These are phyloP conservation scores for Fusarium falciforme DNA, from an alignment of 2,329 filamentous ascomycete species.

Conservation along the genomic window DNA sequence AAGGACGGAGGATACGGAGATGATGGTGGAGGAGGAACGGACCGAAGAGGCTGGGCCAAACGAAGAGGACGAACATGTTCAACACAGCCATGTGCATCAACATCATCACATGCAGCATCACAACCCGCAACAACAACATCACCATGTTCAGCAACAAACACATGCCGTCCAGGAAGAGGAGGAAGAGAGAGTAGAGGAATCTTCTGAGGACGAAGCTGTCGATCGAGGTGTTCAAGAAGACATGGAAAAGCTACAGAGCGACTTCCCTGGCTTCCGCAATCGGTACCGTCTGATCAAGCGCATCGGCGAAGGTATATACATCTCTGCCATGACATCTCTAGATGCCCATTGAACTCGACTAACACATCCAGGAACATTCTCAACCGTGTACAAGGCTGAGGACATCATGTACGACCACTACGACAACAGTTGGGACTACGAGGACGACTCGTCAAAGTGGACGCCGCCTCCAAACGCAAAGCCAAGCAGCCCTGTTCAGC, in stretches of 20 bases:
- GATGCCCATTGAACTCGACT: constrained; percentile 11
- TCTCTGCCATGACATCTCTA: neutral
- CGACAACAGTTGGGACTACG: constrained; percentile 87
- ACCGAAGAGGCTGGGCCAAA: constrained; percentile 40
- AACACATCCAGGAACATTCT: constrained; percentile 85
- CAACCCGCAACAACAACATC: constrained; percentile 24
- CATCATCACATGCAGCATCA: constrained; percentile 28
- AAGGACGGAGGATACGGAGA: constrained; percentile 61
- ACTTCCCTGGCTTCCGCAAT: constrained; percentile 85
- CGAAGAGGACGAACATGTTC: constrained; percentile 39
- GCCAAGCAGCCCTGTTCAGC: constrained; percentile 51
- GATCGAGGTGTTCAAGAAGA: constrained; percentile 81
- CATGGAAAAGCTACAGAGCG: constrained; percentile 85
- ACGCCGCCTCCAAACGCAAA: constrained; percentile 78
- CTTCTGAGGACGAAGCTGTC: constrained; percentile 70
- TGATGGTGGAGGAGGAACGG: constrained; percentile 58
- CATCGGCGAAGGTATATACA: constrained; percentile 85
- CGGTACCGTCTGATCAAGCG: constrained; percentile 93
- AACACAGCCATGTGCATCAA: constrained; percentile 38
- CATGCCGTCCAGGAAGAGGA: constrained; percentile 48
- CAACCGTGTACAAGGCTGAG: constrained; percentile 98
- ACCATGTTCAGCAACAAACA: constrained; percentile 19
- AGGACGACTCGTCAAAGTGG: constrained; percentile 74
- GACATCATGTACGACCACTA: constrained; percentile 87
- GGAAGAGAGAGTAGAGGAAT: constrained; percentile 56